phyloP scores from a whole-genome alignment of 208 protist genomes.

The Kentomonas sorsogonicus region DNA sequence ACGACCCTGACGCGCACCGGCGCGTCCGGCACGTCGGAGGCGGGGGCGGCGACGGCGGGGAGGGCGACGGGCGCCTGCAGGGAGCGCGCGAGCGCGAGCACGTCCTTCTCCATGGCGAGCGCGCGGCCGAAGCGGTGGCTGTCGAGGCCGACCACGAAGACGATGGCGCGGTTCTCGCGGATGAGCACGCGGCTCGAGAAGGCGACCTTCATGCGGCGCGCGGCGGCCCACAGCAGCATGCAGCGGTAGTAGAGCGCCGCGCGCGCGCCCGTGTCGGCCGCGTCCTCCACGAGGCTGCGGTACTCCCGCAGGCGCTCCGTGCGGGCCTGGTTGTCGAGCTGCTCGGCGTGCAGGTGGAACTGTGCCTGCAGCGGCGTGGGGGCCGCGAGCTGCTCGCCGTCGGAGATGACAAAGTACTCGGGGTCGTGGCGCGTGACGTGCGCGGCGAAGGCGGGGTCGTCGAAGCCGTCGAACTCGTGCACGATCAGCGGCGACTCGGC shows the following conservation, averaged over 20 bases:
- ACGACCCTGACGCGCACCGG: slow-evolving; percentile 72
- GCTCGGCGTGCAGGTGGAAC: slow-evolving; percentile 42
- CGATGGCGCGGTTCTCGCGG: slow-evolving; percentile 76
- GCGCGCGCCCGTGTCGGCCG: slow-evolving; percentile 42
- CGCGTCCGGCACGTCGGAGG: slow-evolving; percentile 40
- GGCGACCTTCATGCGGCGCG: slow-evolving; percentile 66
- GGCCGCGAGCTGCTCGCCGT: slow-evolving; percentile 80
- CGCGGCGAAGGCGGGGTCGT: slow-evolving; percentile 45
- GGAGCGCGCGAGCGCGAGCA: slow-evolving; percentile 25
- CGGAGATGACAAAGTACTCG: slow-evolving; percentile 84
- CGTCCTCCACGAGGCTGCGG: slow-evolving; percentile 72
- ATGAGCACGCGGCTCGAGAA: slow-evolving; percentile 81
- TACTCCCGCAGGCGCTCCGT: slow-evolving; percentile 32
- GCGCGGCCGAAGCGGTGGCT: slow-evolving; percentile 54
- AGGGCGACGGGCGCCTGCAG: slow-evolving; percentile 24
- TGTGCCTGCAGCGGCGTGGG: slow-evolving; percentile 41
- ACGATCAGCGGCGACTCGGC: slow-evolving; percentile 33
- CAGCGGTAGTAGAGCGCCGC: slow-evolving; percentile 71
- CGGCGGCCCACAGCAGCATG: slow-evolving; percentile 68
- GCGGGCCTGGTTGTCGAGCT: slow-evolving; percentile 14
- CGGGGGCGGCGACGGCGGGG: slow-evolving; percentile 24
- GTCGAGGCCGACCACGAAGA: slow-evolving; percentile 71
- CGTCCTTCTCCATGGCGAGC: slow-evolving; percentile 39
- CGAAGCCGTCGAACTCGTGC: slow-evolving; percentile 63
- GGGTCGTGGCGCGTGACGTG: slow-evolving; percentile 69